Percentiles rank a stretch among this genome's conserved stretches.
Conservation (phyloP, 495 filamentous ascomycete genomes). For the Penicilliopsis zonata region DNA sequence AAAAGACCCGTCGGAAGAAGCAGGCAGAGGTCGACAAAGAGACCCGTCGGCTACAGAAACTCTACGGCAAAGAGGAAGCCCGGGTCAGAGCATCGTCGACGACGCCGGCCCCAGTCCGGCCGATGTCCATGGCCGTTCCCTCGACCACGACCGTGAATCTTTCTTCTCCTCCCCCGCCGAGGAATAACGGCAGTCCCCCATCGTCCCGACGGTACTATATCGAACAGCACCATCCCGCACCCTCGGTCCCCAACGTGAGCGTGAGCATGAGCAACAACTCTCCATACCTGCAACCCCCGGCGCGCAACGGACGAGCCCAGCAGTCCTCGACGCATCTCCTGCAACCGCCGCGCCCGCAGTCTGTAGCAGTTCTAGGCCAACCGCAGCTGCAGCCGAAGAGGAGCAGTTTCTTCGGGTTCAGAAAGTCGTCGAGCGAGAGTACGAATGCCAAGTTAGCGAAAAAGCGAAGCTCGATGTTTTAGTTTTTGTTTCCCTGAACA, state of each 20-base stretch:
- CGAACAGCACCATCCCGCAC: slow-evolving; percentile 4
- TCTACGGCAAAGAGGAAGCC: slow-evolving; percentile 52
- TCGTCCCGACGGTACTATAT: slow-evolving; percentile 5
- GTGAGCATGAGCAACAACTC: slow-evolving; percentile 2
- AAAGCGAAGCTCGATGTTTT: slow-evolving; percentile 45
- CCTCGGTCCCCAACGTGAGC: slow-evolving; percentile 8
- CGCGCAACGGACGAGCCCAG: background rate
- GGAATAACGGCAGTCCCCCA: slow-evolving; percentile 2
- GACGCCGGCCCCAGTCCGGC: slow-evolving; percentile 15
- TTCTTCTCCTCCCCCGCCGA: slow-evolving; percentile 1
- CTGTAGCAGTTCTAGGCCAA: slow-evolving; percentile 1
- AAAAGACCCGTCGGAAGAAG: slow-evolving; percentile 48
- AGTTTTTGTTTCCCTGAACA: slow-evolving; percentile 11
- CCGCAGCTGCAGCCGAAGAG: slow-evolving; percentile 26
- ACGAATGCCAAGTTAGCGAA: slow-evolving; percentile 25
- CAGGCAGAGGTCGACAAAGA: slow-evolving; percentile 71
- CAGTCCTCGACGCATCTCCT: background rate
- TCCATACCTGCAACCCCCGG: slow-evolving; percentile 16
- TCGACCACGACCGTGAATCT: slow-evolving; percentile 7
- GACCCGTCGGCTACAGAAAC: slow-evolving; percentile 63
- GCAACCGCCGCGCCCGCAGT: slow-evolving; percentile 7
- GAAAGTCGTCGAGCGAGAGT: slow-evolving; percentile 19
- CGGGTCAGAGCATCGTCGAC: slow-evolving; percentile 15
- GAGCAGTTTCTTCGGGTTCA: slow-evolving; percentile 38
- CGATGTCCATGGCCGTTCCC: slow-evolving; percentile 11